A percentile compares a stretch with the other conserved stretches of the same genome.
These are phyloP conservation scores for Sugiyamaella valdiviana DNA, from an alignment of 805 yeast species.

Conservation along the genomic window DNA sequence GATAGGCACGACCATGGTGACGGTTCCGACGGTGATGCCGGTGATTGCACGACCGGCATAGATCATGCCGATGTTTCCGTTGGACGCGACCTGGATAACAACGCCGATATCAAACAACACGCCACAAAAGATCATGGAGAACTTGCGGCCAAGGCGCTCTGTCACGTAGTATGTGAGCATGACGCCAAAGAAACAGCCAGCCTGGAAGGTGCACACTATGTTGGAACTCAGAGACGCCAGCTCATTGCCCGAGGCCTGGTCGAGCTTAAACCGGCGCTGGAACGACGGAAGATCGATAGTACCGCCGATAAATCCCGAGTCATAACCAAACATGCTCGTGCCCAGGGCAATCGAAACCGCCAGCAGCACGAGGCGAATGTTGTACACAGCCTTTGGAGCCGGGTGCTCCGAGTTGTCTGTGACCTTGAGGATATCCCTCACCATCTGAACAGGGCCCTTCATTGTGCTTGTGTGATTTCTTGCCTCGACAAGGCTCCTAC, in stretches of 20 bases:
- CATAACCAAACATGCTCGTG: constrained; percentile 49
- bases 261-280: constrained; percentile 40
- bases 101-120: constrained; percentile 24
- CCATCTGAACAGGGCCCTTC: background rate
- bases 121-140: constrained; percentile 35
- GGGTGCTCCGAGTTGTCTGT: constrained; percentile 16
- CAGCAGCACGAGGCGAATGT: constrained; percentile 38
- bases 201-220: constrained; percentile 25
- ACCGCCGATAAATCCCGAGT: constrained; percentile 52
- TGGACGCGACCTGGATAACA: constrained; percentile 21
- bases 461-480: background rate
- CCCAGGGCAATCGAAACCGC: constrained; percentile 45
- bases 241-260: constrained; percentile 26
- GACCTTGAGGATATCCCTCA: constrained; percentile 3
- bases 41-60: constrained; percentile 44
- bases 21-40: constrained; percentile 49
- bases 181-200: constrained; percentile 35
- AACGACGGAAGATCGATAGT: constrained; percentile 44
- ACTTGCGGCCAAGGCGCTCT: constrained; percentile 7
- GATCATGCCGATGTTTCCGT: constrained; percentile 35
- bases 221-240: constrained; percentile 11
- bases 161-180: constrained; percentile 39
- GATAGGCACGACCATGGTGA: constrained; percentile 47
- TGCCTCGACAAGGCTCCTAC: background rate
- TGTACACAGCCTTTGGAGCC: constrained; percentile 41